Base-by-base conservation (phyloP, 2,329 filamentous ascomycete species). In the Talaromyces sp. region DNA sequence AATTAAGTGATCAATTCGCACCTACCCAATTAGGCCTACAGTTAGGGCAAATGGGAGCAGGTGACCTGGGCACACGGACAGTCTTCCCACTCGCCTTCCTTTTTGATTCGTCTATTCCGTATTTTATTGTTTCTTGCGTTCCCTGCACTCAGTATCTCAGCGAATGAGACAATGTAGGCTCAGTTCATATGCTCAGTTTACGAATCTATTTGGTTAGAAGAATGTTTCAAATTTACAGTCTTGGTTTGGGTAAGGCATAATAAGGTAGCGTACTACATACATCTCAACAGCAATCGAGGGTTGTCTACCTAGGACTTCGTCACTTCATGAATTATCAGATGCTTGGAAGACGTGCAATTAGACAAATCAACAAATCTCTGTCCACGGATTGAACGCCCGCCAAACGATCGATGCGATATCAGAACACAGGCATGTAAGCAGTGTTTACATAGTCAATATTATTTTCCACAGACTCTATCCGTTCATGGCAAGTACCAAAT, bases 401-500 rank as follows among this genome's bases (percentile, higher is more conserved):
- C 6, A 50, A 50, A 4, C 11, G 24, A 16, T 31, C 6, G 24
- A 27, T 31, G 22, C 24, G 2, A 14, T 22, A 54, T 62, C 13
- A 72, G 35, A 72, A 71, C 31, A 79, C 61, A 6, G 76, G 75
- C 62, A 80, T 68, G 4, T 56, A 31, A 0, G 69, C 70, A 4
- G 64, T 62, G 6, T 73, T 73, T 0, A 56, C 68, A 37, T 70
- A 77, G 62, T 79, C 77, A 14, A 77, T 67, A 52, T 77, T 78
- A 0, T 68, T 68, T 3, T 68, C 58, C 1, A 58, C 27, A 1
- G 70, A 73, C 68, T 82, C 80, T 39, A 81, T 75, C 1, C 79
- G 72, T 0, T 75, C 71, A 50, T 69, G 41, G 33, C 73, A 77
- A 0, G 74, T 76, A 1, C 76, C 76, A 63, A 79, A 79, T 1